These are phyloP conservation scores for Sporothrix phasma DNA, from an alignment of 2,329 filamentous ascomycete species.

Conservation along the genomic window DNA sequence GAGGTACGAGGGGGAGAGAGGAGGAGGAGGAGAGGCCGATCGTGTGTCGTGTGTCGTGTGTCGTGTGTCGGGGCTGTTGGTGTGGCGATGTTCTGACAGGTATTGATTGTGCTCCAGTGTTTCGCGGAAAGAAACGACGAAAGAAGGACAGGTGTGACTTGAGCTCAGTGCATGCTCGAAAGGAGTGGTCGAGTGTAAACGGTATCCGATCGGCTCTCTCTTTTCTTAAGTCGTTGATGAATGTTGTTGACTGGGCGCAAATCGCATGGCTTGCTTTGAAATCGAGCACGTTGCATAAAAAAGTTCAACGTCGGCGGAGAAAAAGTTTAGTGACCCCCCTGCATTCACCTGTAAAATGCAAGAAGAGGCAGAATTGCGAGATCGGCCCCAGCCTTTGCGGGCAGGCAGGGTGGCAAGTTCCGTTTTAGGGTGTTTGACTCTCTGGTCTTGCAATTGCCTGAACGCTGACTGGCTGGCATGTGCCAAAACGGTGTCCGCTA, in stretches of 20 bases:
- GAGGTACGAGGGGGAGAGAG: neutral
- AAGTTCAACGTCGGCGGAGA: neutral
- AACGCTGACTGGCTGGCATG: slow-evolving; percentile 12
- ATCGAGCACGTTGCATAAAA: neutral
- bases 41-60: neutral
- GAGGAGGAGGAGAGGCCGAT: neutral
- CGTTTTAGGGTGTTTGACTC: neutral
- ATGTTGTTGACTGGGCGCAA: neutral
- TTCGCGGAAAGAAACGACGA: neutral
- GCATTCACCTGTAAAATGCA: too few species aligned
- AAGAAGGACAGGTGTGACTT: too few species aligned
- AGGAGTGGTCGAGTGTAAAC: neutral
- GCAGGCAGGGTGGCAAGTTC: slow-evolving; percentile 14
- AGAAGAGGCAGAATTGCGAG: slow-evolving; percentile 10
- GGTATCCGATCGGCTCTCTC: neutral
- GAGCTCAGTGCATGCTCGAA: neutral
- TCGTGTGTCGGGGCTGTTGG: neutral
- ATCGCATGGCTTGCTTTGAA: slow-evolving; percentile 14
- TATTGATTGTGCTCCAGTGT: too few species aligned
- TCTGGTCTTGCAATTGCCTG: slow-evolving; percentile 3
- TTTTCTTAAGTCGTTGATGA: neutral
- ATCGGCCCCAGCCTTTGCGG: slow-evolving; percentile 7
- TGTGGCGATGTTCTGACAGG: neutral
- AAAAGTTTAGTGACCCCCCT: neutral
- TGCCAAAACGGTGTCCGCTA: neutral